Base-by-base conservation (phyloP, 257 asterid species). In the Eucommia ulmoides region DNA sequence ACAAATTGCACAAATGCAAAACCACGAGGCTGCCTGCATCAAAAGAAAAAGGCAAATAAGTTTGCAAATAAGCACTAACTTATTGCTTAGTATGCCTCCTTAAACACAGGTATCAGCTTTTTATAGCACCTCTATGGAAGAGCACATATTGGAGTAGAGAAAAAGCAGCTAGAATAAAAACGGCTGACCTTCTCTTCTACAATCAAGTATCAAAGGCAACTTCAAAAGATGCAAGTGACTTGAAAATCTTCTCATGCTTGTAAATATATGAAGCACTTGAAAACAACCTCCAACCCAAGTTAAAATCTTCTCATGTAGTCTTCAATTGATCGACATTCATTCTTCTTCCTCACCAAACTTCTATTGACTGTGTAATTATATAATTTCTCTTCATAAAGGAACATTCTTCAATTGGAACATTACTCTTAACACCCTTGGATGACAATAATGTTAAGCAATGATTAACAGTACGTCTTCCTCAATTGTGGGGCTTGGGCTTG, bases 1-100 rank as follows among this genome's bases (percentile, higher is more conserved):
- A 65, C 66, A 49, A 65, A 65, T 58, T 65, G 62, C 57, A 65
- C 66, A 49, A 65, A 65, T 25, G 71, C 71, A 58, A 65, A 65
- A 16, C 71, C 71, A 23, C 71, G 71, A 54, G 71, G 71, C 26
- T 53, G 20, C 62, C 71, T 65, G 55, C 41, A 52, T 9, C 29
- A 26, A 41, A 41, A 5, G 29, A 20, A 38, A 8, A 21, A 15
- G 23, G 15, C 23, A n/a, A n/a, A n/a, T n/a, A n/a, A 24, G 18
- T 21, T 33, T 41, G 56, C 2, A 42, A 55, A 52, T n/a, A 8
- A 41, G 45, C 22, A 26, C 41, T 7, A 52, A 35, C 10, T 29
- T 22, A 10, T 1, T 41, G 9, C 20, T 50, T 24, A 20, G 2
- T 22, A 38, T 50, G 22, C 53, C 58, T 42, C 23, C 50, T 18